Conservation (phyloP, 305 asterid genomes). For the Fraxinus ornus region DNA sequence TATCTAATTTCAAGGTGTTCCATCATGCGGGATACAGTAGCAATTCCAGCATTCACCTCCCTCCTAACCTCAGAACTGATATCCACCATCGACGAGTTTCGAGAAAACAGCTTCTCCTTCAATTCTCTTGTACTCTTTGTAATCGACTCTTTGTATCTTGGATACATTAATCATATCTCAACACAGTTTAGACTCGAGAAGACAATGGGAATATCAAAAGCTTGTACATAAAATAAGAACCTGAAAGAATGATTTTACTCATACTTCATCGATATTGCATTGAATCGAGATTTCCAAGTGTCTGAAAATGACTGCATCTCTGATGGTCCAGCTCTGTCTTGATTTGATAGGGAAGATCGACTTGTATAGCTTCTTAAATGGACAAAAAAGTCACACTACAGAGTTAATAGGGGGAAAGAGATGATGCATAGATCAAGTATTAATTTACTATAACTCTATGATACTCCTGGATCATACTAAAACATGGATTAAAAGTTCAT, state of each 20-base stretch:
- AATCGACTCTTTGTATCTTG: slow-evolving; percentile 85
- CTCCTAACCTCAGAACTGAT: slow-evolving; percentile 69
- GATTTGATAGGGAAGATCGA: slow-evolving; percentile 43
- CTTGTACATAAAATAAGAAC: background rate
- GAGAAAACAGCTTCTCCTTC: slow-evolving; percentile 85
- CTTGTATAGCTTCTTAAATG: slow-evolving; percentile 42
- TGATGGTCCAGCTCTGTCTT: slow-evolving; percentile 73
- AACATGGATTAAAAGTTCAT: background rate
- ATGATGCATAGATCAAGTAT: background rate
- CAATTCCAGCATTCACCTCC: slow-evolving; percentile 75
- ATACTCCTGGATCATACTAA: background rate
- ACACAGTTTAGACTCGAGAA: slow-evolving; percentile 10
- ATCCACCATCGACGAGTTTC: slow-evolving; percentile 71
- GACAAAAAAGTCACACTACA: slow-evolving; percentile 12
- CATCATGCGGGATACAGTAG: slow-evolving; percentile 83
- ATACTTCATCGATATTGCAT: slow-evolving; percentile 74
- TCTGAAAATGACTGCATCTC: slow-evolving; percentile 67
- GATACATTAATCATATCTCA: background rate
- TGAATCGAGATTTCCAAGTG: slow-evolving; percentile 70
- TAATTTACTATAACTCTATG: background rate
- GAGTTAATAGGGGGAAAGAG: background rate
- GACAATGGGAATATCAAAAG: background rate
- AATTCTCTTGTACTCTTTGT: slow-evolving; percentile 75
- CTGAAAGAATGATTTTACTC: slow-evolving; percentile 2
- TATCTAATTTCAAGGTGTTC: slow-evolving; percentile 75